Base-by-base conservation (phyloP, 345 rosid species). In the Brassica napus region DNA sequence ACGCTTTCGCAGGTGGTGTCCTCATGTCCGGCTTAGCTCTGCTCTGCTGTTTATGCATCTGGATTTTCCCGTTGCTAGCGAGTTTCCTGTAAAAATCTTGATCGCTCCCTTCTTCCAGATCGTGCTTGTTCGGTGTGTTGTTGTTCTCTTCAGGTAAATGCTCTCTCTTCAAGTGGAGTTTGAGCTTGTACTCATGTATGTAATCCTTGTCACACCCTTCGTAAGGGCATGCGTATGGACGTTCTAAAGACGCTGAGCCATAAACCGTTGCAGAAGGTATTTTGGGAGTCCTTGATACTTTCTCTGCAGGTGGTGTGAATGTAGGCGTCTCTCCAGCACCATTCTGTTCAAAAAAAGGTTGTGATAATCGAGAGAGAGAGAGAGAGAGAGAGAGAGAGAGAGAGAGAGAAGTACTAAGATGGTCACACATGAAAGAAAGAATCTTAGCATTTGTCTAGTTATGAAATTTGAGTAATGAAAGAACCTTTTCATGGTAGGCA, bases 141-240 rank as follows among this genome's bases (percentile, higher is more conserved):
- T 88, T 88, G 23, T 21, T 21, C 80, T 93, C 97, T 57, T 95
- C 97, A 0, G 79, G 71, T 77, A 81, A 79, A 79, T 90, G 99
- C 81, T 93, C 97, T 65, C 96, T 90, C 84, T 90, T 87, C 42
- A 95, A 75, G 84, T 95, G 99, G 78, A 93, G 98, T 82, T 89
- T 95, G 65, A 93, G 97, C 87, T 95, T 93, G 89, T 95, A 95
- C 79, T 93, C 98, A 75, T 95, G 99, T 72, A 91, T 95, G 85
- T 93, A 95, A 32, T 94, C 93, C 84, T 95, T 95, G 66, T 88
- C 93, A 72, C 99, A 93, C 15, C 91, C 94, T 35, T 93, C 93
- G 18, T 90, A 95, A 3, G 98, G 99, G 77, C 99, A 95, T 26
- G 86, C 90, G 42, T 87, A 90, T 72, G 99, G 99, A 10, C 97